phyloP scores from a whole-genome alignment of 2,329 filamentous ascomycete genomes.

The Pestalotiopsis sp. region DNA sequence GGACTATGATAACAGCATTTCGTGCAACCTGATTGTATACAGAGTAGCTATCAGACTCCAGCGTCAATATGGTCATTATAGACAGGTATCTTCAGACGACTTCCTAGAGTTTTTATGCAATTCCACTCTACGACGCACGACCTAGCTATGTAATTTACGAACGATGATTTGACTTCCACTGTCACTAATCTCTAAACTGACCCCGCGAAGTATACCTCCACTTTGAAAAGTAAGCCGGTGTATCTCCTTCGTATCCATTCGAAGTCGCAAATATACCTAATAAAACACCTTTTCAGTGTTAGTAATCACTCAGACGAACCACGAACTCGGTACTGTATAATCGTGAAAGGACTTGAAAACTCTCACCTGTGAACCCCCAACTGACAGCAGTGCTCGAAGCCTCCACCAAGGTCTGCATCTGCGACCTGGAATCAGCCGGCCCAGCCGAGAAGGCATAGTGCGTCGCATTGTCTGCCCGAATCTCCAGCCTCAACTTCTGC shows the following conservation, averaged over 20 bases:
- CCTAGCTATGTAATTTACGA: slow-evolving; percentile 32
- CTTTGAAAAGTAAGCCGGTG: slow-evolving; percentile 42
- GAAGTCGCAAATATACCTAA: slow-evolving; percentile 50
- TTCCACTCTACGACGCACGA: too few relatives aligned
- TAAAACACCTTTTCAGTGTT: slow-evolving; percentile 37
- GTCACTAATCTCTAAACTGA: slow-evolving; percentile 27
- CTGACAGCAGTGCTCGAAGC: slow-evolving; percentile 36
- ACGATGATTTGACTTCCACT: slow-evolving; percentile 6
- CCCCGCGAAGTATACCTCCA: slow-evolving; percentile 41
- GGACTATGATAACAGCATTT: neutral
- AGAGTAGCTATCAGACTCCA: too few relatives aligned
- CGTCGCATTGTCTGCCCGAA: slow-evolving; percentile 44
- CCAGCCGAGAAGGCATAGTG: slow-evolving; percentile 43
- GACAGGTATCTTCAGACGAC: too few relatives aligned
- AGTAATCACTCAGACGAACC: neutral
- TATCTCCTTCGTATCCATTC: slow-evolving; percentile 42
- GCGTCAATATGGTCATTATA: too few relatives aligned
- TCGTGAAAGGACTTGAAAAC: neutral
- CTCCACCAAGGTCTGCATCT: slow-evolving; percentile 31
- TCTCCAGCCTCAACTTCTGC: slow-evolving; percentile 37
- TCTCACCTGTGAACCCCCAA: slow-evolving; percentile 41
- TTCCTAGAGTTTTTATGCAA: too few relatives aligned
- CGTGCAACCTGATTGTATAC: too few relatives aligned
- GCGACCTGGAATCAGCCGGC: slow-evolving; percentile 28
- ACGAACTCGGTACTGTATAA: neutral